Conservation (phyloP, 164 flowering plant species). For the Protea cynaroides region DNA sequence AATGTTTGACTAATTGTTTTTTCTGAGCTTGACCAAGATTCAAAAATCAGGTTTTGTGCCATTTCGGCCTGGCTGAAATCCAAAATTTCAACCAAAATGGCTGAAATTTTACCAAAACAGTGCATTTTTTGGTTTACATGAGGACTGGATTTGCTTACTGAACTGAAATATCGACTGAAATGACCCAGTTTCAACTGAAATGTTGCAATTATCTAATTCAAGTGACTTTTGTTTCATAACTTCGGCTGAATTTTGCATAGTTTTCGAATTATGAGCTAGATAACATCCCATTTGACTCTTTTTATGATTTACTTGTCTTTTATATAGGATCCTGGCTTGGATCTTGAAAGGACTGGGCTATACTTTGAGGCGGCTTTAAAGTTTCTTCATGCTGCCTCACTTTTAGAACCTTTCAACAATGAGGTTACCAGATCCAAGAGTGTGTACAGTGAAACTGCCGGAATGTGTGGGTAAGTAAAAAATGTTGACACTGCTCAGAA, state of each 20-base stretch:
- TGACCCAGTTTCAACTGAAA: too few relatives aligned
- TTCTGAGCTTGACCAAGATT: constrained; percentile 10
- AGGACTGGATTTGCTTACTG: too few relatives aligned
- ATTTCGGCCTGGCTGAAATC: too few relatives aligned
- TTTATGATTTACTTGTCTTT: constrained; percentile 6
- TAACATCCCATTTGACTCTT: neutral
- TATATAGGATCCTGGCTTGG: constrained; percentile 60
- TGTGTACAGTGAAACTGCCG: constrained; percentile 75
- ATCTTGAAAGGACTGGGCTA: constrained; percentile 47
- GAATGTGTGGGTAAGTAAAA: constrained; percentile 74
- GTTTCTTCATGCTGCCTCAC: constrained; percentile 81
- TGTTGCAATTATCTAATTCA: too few relatives aligned
- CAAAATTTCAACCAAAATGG: too few relatives aligned
- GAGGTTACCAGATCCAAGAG: constrained; percentile 57
- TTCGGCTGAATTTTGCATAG: too few relatives aligned
- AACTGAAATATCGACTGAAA: too few relatives aligned
- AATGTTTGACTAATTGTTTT: neutral
- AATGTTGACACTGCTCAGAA: neutral
- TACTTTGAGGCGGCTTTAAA: constrained; percentile 92
- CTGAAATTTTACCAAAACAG: too few relatives aligned
- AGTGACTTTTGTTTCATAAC: too few relatives aligned
- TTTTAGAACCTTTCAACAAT: constrained; percentile 50
- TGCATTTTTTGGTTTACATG: too few relatives aligned
- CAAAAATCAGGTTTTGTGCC: too few relatives aligned
- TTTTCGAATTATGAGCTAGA: too few relatives aligned